Evolutionary conservation across 2,329 filamentous ascomycete species (phyloP).

Genomic region (Cryphonectria parasitica): DNA sequence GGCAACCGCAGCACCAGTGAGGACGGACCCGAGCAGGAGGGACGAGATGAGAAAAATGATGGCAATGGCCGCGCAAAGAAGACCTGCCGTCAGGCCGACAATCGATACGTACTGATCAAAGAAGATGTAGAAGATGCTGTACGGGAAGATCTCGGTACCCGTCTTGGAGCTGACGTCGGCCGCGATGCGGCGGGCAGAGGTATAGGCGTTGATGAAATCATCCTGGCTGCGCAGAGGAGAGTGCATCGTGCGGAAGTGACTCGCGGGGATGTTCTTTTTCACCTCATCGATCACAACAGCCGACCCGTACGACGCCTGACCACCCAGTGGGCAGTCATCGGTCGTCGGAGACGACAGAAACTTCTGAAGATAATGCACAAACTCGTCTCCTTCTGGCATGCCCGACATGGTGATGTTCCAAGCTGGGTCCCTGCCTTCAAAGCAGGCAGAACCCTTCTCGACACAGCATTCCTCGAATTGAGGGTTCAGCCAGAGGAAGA

Average conservation of each 20-base stretch:
- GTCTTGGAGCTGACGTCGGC: conserved; percentile 72
- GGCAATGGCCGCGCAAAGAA: conserved; percentile 80
- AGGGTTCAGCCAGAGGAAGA: conserved; percentile 95
- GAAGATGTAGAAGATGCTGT: conserved; percentile 98
- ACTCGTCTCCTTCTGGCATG: conserved; percentile 94
- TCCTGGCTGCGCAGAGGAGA: conserved; percentile 83
- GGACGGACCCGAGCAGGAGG: conserved; percentile 79
- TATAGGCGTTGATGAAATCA: conserved; percentile 92
- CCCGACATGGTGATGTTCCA: conserved; percentile 91
- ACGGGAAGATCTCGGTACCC: conserved; percentile 86
- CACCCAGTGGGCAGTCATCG: conserved; percentile 84
- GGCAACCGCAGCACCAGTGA: conserved; percentile 82
- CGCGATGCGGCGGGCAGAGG: conserved; percentile 85
- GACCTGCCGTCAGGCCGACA: conserved; percentile 73
- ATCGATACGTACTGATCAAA: conserved; percentile 96
- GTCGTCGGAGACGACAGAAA: conserved; percentile 83
- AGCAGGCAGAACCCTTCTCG: conserved; percentile 74
- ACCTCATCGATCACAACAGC: conserved; percentile 79
- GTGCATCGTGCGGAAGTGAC: conserved; percentile 90
- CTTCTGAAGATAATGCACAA: conserved; percentile 80
- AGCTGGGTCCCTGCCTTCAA: conserved; percentile 72
- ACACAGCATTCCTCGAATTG: conserved; percentile 74
- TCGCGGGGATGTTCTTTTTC: conserved; percentile 71
- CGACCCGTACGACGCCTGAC: conserved; percentile 83
- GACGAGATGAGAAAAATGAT: conserved; percentile 84